Base-by-base conservation (phyloP, 345 rosid species). In the Eutrema yunnanense region DNA sequence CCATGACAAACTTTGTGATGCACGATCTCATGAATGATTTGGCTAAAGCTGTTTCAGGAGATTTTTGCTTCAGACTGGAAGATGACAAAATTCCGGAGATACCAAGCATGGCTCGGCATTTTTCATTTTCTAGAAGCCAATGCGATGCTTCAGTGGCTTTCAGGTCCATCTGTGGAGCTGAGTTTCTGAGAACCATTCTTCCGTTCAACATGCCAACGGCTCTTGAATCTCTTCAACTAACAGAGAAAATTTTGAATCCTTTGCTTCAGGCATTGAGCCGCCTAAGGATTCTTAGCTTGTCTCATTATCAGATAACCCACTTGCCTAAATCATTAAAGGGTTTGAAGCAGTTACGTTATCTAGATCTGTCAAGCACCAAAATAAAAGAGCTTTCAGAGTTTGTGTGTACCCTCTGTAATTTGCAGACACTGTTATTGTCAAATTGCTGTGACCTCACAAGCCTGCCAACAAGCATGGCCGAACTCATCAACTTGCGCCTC, bases 11-110 rank as follows among this genome's bases (percentile, higher is more conserved):
- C 37, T 77, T 73, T 38, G 72, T 70, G 63, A 80, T 82, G 82
- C 83, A 82, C 59, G 81, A 82, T 73, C 76, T 82, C 44, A 66
- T 79, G 72, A 75, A 73, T 73, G 85, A 82, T 69, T 50, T 82
- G 74, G 83, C 85, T 33, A 71, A 74, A 63, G 77, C 38, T 57
- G 67, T 74, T 46, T 74, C 81, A 16, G 79, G 79, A 54, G 79
- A 80, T 37, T 80, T 80, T 77, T 77, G 81, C 46, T 57, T 77
- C 44, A 76, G 78, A 72, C 56, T 37, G 50, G 83, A 80, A 58
- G 75, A 61, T 59, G 73, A 73, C 65, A 68, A 36, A 7, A 53
- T 30, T 37, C 29, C 12, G 36, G 56, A 58, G 37, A 77, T 69
- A 22, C 56, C 81, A 55, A 72, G 62, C 50, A 46, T 3, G 26